phyloP scores from a whole-genome alignment of 306 rosid species.

The Pueraria montana region DNA sequence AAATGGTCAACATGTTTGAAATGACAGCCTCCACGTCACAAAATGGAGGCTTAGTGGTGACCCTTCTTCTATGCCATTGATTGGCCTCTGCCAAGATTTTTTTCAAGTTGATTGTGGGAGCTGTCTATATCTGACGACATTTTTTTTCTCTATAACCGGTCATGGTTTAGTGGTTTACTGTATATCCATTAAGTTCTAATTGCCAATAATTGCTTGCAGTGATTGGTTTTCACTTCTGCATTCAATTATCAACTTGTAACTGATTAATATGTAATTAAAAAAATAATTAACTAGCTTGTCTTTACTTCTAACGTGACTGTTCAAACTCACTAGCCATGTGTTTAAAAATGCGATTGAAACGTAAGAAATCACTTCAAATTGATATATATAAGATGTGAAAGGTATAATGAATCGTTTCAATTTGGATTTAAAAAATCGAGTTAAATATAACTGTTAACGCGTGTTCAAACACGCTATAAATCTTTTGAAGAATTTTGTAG shows the following conservation, averaged over 20 bases:
- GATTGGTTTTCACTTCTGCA: not conserved
- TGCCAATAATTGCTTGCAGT: slow-evolving; percentile 10
- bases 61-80: not conserved
- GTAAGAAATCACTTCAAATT: not conserved
- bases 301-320: not conserved
- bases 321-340: not conserved
- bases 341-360: not conserved
- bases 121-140: not conserved
- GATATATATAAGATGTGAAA: no score
- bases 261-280: no score
- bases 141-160: not conserved
- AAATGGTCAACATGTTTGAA: not conserved
- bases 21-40: not conserved
- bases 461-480: not conserved
- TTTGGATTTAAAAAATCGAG: no score
- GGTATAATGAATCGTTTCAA: no score
- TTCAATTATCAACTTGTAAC: not conserved
- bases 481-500: not conserved
- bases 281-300: no score
- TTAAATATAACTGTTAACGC: no score
- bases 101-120: not conserved
- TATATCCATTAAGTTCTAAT: not conserved
- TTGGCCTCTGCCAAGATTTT: not conserved
- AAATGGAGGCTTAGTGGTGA: not conserved
- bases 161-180: not conserved